phyloP scores from a whole-genome alignment of 345 rosid species.

The Sisymbrium altissimum region DNA sequence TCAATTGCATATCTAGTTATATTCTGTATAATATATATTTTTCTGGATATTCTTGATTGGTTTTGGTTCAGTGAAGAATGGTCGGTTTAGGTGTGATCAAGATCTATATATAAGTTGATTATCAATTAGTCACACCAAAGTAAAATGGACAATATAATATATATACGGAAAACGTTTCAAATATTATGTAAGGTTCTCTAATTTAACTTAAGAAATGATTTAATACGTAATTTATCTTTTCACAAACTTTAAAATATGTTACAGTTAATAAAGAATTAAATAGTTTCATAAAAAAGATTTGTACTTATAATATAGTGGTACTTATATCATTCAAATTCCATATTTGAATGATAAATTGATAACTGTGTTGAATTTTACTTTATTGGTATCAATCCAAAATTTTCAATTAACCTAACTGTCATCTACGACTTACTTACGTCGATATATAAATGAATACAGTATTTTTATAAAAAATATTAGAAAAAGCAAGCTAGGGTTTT shows the following conservation, averaged over 20 bases:
- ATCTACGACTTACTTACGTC: neutral
- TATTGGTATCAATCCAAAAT: neutral
- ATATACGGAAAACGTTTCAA: neutral
- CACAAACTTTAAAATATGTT: neutral
- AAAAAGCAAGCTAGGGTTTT: conserved; percentile 19
- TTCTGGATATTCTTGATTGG: neutral
- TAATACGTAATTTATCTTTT: neutral
- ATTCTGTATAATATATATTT: neutral
- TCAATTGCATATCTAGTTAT: neutral
- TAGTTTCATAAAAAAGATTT: neutral
- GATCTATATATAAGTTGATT: neutral
- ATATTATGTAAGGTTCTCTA: neutral
- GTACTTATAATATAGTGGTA: neutral
- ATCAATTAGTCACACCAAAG: neutral
- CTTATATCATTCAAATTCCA: neutral
- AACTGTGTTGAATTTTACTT: neutral
- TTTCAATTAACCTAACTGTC: neutral
- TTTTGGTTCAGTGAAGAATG: neutral
- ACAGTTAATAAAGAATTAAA: neutral
- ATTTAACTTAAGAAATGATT: neutral
- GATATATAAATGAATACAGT: neutral
- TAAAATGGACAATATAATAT: neutral
- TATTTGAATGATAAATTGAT: neutral
- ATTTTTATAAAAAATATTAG: neutral
- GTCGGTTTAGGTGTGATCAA: neutral